Conservation (phyloP, 306 rosid genomes). For the Notholithocarpus densiflorus region DNA sequence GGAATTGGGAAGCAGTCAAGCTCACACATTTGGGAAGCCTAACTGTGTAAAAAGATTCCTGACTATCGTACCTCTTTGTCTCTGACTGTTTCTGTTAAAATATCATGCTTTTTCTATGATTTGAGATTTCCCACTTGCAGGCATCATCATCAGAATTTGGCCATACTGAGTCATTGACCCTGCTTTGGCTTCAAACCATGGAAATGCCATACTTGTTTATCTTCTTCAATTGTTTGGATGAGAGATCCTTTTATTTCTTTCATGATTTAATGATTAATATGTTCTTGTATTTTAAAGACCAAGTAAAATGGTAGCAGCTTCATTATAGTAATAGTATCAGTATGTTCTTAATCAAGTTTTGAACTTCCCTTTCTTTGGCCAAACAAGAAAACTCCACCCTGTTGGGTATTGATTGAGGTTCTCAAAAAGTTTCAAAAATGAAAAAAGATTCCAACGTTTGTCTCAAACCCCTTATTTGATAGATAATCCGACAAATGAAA, state of each 20-base stretch:
- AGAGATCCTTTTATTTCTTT: neutral
- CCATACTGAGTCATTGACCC: neutral
- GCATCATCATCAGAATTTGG: no score
- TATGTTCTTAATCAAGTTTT: no score
- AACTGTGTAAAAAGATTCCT: neutral
- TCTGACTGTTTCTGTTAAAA: neutral
- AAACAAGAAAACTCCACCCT: no score
- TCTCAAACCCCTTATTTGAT: neutral
- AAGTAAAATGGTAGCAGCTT: no score
- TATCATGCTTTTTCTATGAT: neutral
- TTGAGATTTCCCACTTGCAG: neutral
- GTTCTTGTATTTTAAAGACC: no score
- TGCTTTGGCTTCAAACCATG: neutral
- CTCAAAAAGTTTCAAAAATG: neutral
- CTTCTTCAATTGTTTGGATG: neutral
- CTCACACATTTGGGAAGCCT: constrained; percentile 9
- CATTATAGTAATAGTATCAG: no score
- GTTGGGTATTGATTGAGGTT: neutral
- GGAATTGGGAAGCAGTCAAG: constrained; percentile 6
- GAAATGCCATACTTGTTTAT: neutral
- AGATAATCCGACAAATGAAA: neutral
- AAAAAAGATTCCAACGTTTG: neutral
- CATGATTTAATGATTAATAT: neutral
- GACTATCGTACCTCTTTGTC: neutral
- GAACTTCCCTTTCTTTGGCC: no score